A percentile compares a stretch with the other conserved stretches of the same genome.
Evolutionary conservation across 805 yeast genomes (phyloP).

Genomic region (Sugiyamaella qingdaonensis): DNA sequence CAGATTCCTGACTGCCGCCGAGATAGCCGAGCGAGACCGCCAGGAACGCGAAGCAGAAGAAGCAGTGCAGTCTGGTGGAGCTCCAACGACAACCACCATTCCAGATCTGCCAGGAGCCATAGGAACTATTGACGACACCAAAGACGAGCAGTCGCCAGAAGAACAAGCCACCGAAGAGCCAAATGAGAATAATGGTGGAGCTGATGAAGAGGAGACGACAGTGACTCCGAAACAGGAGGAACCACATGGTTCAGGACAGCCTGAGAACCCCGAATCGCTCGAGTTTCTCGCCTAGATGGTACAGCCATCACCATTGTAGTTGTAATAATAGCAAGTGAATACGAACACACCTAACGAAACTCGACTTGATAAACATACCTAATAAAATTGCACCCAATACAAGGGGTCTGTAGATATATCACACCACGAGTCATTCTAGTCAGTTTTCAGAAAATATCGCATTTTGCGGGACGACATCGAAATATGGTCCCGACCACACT

Average conservation of each 20-base stretch:
- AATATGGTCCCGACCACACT: too few relatives aligned
- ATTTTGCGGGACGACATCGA: too few relatives aligned
- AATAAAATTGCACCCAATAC: too few relatives aligned
- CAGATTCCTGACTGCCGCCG: slow-evolving; percentile 90
- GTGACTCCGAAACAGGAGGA: not conserved
- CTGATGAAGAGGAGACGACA: not conserved
- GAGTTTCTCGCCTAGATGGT: not conserved
- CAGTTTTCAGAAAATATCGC: too few relatives aligned
- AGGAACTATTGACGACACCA: not conserved
- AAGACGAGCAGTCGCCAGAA: not conserved
- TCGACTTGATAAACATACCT: too few relatives aligned
- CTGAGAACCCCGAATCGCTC: not conserved
- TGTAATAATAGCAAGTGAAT: slow-evolving; percentile 1
- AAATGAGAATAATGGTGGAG: not conserved
- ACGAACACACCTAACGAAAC: too few relatives aligned
- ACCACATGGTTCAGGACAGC: not conserved
- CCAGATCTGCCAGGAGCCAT: slow-evolving; percentile 2
- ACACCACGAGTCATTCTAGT: too few relatives aligned
- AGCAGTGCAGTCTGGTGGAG: slow-evolving; percentile 10
- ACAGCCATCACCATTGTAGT: too few relatives aligned
- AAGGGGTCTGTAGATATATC: too few relatives aligned
- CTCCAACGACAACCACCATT: not conserved
- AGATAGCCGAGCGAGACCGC: slow-evolving; percentile 55
- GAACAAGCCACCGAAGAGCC: not conserved
- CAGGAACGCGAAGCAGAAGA: slow-evolving; percentile 29